Percentiles rank a stretch among this genome's conserved stretches.
phyloP scores from a whole-genome alignment of 2,329 filamentous ascomycete species.

The Calcarisporium arbuscula region DNA sequence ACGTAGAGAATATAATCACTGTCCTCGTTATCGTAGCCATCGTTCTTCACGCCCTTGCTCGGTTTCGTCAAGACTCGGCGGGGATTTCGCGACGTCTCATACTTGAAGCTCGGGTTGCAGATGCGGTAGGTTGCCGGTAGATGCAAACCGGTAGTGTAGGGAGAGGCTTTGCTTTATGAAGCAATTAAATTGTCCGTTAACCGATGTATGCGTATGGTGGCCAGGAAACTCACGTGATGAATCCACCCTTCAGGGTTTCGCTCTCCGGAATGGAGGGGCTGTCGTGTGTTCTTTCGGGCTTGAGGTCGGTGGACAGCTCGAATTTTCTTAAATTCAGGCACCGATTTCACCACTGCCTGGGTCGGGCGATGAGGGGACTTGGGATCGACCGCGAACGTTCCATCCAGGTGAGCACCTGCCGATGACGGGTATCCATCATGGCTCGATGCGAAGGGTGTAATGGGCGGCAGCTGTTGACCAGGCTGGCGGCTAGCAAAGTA shows the following conservation, averaged over 20 bases:
- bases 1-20: conserved; percentile 99
- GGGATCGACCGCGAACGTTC: conserved; percentile 50
- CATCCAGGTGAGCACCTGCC: conserved; percentile 64
- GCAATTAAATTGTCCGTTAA: no score
- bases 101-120: conserved; percentile 97
- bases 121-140: conserved; percentile 94
- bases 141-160: conserved; percentile 92
- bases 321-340: conserved; percentile 83
- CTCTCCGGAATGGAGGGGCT: conserved; percentile 87
- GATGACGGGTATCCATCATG: conserved; percentile 71
- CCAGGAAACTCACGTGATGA: conserved; percentile 90
- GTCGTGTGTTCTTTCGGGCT: conserved; percentile 75
- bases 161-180: conserved; percentile 73
- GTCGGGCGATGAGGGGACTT: conserved; percentile 53
- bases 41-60: conserved; percentile 97
- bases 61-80: conserved; percentile 94
- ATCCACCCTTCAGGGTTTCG: conserved; percentile 94
- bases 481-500: conserved; percentile 48
- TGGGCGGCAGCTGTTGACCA: conserved; percentile 66
- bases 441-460: conserved; percentile 60
- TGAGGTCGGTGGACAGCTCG: conserved; percentile 66
- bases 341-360: conserved; percentile 50
- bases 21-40: conserved; percentile 98
- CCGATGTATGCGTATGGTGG: no score
- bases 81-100: conserved; percentile 95